Evolutionary conservation across 2,329 filamentous ascomycete genomes (phyloP).

Genomic region (Plenodomus lindquistii): DNA sequence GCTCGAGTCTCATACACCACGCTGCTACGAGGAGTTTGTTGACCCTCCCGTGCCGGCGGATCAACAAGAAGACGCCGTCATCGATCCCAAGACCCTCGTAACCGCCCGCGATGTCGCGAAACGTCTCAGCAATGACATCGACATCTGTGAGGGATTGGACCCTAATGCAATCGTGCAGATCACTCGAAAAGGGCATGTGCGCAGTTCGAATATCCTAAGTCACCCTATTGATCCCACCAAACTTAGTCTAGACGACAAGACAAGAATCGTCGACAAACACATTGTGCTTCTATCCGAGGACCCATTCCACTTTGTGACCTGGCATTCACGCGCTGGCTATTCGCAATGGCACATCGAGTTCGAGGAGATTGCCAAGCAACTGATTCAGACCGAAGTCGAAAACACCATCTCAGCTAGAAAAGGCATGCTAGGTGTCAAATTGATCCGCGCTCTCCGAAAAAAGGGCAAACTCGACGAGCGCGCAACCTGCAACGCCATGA

Average conservation of each 20-base stretch:
- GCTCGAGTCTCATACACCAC: constrained; percentile 68
- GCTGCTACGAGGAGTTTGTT: constrained; percentile 64
- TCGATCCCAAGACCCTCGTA: constrained; percentile 41
- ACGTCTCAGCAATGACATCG: constrained; percentile 45
- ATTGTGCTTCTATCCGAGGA: constrained; percentile 73
- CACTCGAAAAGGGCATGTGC: constrained; percentile 26
- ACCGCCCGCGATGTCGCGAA: constrained; percentile 49
- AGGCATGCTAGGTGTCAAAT: constrained; percentile 74
- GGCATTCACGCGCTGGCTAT: constrained; percentile 64
- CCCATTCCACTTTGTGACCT: constrained; percentile 66
- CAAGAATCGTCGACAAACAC: constrained; percentile 65
- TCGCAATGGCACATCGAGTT: constrained; percentile 87
- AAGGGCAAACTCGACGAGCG: constrained; percentile 97
- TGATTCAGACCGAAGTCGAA: constrained; percentile 80
- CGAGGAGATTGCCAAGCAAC: constrained; percentile 66
- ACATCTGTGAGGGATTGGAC: constrained; percentile 45
- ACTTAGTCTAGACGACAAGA: constrained; percentile 27
- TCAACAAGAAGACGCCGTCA: constrained; percentile 37
- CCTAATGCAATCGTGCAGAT: constrained; percentile 32
- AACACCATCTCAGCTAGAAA: constrained; percentile 77
- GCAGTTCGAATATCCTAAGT: constrained; percentile 22
- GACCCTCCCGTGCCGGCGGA: constrained; percentile 25
- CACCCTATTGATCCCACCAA: constrained; percentile 31
- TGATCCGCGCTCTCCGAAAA: constrained; percentile 82
- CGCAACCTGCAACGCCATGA: constrained; percentile 74